phyloP scores from a whole-genome alignment of 306 rosid genomes.

The Sphenostylis stenocarpa region DNA sequence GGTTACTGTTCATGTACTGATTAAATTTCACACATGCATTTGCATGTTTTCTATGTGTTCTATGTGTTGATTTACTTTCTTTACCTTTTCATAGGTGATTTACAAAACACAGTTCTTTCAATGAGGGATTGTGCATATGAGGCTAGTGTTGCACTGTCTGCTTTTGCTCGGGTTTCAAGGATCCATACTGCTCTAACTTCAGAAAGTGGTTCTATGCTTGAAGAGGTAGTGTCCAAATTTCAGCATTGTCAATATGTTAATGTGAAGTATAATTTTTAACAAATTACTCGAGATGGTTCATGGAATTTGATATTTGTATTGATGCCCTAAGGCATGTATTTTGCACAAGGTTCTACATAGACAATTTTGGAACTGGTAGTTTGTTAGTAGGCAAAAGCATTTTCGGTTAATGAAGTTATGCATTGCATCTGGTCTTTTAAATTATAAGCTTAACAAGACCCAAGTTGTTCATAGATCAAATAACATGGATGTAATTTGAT shows the following conservation, averaged over 20 bases:
- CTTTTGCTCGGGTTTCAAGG: constrained; percentile 71
- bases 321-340: constrained; percentile 18
- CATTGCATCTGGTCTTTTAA: background rate
- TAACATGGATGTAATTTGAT: constrained; percentile 22
- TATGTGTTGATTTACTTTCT: constrained; percentile 28
- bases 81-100: constrained; percentile 58
- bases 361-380: background rate
- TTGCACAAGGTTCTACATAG: constrained; percentile 4
- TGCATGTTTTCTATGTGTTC: constrained; percentile 4
- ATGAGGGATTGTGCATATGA: constrained; percentile 89
- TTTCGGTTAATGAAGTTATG: constrained; percentile 16
- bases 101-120: constrained; percentile 75
- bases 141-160: constrained; percentile 69
- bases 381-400: background rate
- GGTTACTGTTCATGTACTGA: constrained; percentile 9
- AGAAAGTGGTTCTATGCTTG: constrained; percentile 97
- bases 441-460: constrained; percentile 3
- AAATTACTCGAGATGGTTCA: constrained; percentile 17
- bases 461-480: constrained; percentile 20
- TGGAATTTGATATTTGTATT: constrained; percentile 1
- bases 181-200: constrained; percentile 91
- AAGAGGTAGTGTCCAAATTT: constrained; percentile 66
- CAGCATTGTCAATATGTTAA: background rate
- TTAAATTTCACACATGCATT: constrained; percentile 20
- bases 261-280: constrained; percentile 14